Evolutionary conservation across 257 asterid species (phyloP), one percentile per base, ranked within the genome.

Genomic region (Petrea volubilis): DNA sequence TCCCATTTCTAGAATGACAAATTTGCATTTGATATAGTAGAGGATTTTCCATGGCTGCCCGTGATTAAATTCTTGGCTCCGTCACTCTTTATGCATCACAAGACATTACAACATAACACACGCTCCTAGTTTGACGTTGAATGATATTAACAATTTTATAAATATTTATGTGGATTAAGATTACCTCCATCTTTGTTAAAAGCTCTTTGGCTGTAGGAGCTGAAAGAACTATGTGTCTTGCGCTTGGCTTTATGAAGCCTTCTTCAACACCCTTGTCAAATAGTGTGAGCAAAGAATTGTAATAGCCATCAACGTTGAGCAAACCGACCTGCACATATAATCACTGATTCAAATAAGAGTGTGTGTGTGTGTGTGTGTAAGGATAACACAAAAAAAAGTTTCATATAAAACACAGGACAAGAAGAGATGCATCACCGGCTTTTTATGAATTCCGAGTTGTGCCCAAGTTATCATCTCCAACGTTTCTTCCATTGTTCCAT

Each of bases 401-500:
- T 14, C 14, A n/a, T 47, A 27, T 24, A 51, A 17, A 13, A 7
- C 6, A 23, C 47, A 62, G 20, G 20, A 56, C 8, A 50, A 64
- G 34, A 28, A 33, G 12, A 28, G 79, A 83, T 78, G 72, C 60
- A 72, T 74, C 69, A 92, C 99, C 78, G 98, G 93, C 72, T 95
- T 95, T 66, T 82, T 87, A 72, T 95, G 99, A 83, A 95, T 90
- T 70, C 99, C 99, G 18, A 95, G 96, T 70, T 95, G 97, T 57
- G 96, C 93, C 99, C 99, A 95, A 59, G 99, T 95, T 71, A 95
- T 95, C 98, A 95, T 92, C 82, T 95, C 99, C 78, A 95, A 57
- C 17, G 84, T 62, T 83, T 95, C 99, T 77, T 95, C 99, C 99
- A 95, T 85, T 23, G 99, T 95, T 50, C 99, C 99, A 77, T 90